These are phyloP conservation scores for Shiraia bambusicola DNA, from an alignment of 2,329 filamentous ascomycete species.

Conservation along the genomic window DNA sequence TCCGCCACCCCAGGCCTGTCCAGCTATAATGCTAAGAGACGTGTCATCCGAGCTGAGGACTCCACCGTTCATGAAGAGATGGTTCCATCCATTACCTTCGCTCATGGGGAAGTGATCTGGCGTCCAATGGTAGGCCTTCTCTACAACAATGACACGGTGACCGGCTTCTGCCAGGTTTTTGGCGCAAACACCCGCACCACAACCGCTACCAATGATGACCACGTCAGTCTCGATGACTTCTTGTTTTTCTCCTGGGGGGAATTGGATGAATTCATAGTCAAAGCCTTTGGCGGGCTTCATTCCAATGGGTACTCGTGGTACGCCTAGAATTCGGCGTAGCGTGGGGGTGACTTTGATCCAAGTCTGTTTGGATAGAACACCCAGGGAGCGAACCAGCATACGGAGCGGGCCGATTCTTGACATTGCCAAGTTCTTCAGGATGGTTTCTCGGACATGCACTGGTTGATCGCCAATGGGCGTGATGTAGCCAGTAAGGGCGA, in stretches of 20 bases:
- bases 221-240: constrained; percentile 75
- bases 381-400: constrained; percentile 58
- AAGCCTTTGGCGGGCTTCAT: constrained; percentile 56
- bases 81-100: constrained; percentile 58
- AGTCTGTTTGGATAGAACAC: constrained; percentile 55
- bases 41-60: constrained; percentile 54
- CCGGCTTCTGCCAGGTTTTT: constrained; percentile 79
- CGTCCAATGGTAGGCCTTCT: constrained; percentile 77
- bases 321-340: constrained; percentile 59
- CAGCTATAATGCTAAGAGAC: constrained; percentile 63
- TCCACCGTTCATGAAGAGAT: constrained; percentile 71
- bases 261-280: constrained; percentile 64
- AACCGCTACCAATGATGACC: constrained; percentile 83
- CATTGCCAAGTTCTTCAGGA: constrained; percentile 63
- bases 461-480: constrained; percentile 65
- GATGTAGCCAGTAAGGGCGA: constrained; percentile 68
- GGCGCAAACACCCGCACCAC: constrained; percentile 78
- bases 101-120: constrained; percentile 74
- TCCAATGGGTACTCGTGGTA: constrained; percentile 58
- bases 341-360: constrained; percentile 59
- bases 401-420: constrained; percentile 60
- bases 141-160: constrained; percentile 74
- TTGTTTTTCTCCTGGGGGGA: constrained; percentile 55
- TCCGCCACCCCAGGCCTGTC: constrained; percentile 79
- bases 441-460: constrained; percentile 59